A percentile compares a stretch with the other conserved stretches of the same genome.
Conservation (phyloP, 1,284 basidiomycete genomes). For the Pseudozyma hubeiensis region DNA sequence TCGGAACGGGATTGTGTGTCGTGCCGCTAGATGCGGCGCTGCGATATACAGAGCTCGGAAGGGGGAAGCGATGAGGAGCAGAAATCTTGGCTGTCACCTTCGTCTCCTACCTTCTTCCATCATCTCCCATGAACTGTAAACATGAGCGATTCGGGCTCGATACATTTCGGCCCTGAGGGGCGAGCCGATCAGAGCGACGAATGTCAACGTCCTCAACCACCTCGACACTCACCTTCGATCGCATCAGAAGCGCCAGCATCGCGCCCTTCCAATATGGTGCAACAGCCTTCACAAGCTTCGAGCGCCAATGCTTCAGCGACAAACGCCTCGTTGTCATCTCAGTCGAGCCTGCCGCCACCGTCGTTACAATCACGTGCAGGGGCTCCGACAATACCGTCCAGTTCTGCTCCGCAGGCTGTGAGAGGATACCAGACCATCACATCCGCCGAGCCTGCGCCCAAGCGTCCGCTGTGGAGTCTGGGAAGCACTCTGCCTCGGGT, state of each 20-base stretch:
- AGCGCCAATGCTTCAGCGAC: slow-evolving; percentile 2
- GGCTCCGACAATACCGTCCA: background rate
- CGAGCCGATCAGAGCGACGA: background rate
- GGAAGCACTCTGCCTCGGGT: slow-evolving; percentile 23
- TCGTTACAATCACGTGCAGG: background rate
- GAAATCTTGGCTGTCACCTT: too few relatives aligned
- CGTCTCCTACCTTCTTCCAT: too few relatives aligned
- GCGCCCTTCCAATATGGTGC: slow-evolving; percentile 7
- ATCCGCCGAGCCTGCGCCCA: slow-evolving; percentile 20
- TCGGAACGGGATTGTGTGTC: too few relatives aligned
- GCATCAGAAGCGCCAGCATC: background rate
- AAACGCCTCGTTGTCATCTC: slow-evolving; percentile 7
- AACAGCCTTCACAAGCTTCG: slow-evolving; percentile 5
- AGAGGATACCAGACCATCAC: slow-evolving; percentile 24
- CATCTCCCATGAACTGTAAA: too few relatives aligned
- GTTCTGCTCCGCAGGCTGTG: slow-evolving; percentile 1
- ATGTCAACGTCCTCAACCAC: background rate
- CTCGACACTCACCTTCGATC: background rate
- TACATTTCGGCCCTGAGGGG: background rate
- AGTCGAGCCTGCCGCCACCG: slow-evolving; percentile 3
- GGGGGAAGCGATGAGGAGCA: too few relatives aligned
- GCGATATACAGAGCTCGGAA: too few relatives aligned
- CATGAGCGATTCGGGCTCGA: too few relatives aligned
- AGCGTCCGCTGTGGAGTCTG: slow-evolving; percentile 31
- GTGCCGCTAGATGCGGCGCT: too few relatives aligned